Evolutionary conservation across 345 rosid species (phyloP).

Genomic region (Ceriops zippeliana): DNA sequence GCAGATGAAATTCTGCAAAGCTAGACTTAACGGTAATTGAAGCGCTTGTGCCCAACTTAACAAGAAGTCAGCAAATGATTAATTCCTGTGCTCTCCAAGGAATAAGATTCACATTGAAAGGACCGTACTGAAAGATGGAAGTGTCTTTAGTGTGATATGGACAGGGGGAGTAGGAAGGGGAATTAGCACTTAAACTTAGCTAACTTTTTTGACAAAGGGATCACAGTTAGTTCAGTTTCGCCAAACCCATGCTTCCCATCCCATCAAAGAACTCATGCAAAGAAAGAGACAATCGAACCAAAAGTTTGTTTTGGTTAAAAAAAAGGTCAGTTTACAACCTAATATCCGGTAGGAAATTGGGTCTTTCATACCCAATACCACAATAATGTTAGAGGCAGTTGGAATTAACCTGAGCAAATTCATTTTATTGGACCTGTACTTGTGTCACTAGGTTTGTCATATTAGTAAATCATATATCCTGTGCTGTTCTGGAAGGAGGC

Average conservation of each 20-base stretch:
- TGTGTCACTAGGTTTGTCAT: neutral
- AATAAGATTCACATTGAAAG: too few species aligned
- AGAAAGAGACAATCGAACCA: neutral
- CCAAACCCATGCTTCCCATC: constrained; percentile 16
- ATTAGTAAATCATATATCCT: constrained; percentile 2
- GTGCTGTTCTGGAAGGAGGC: neutral
- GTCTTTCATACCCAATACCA: neutral
- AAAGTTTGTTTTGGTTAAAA: constrained; percentile 1
- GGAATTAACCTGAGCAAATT: constrained; percentile 1
- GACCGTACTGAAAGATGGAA: too few species aligned
- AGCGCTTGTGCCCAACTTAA: too few species aligned
- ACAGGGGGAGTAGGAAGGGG: too few species aligned
- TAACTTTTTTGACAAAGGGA: constrained; percentile 12
- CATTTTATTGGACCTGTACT: neutral
- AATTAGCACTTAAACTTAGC: neutral
- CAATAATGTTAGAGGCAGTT: neutral
- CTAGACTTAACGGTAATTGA: too few species aligned
- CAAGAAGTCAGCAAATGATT: too few species aligned
- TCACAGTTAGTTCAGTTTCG: constrained; percentile 10
- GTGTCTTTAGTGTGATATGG: too few species aligned
- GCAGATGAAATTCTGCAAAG: too few species aligned
- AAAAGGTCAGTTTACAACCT: neutral
- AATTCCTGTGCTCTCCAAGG: too few species aligned
- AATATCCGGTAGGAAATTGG: neutral
- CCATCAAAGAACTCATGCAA: neutral